Evolutionary conservation across 306 rosid genomes (phyloP).

Genomic region (Medicago ruthenica): DNA sequence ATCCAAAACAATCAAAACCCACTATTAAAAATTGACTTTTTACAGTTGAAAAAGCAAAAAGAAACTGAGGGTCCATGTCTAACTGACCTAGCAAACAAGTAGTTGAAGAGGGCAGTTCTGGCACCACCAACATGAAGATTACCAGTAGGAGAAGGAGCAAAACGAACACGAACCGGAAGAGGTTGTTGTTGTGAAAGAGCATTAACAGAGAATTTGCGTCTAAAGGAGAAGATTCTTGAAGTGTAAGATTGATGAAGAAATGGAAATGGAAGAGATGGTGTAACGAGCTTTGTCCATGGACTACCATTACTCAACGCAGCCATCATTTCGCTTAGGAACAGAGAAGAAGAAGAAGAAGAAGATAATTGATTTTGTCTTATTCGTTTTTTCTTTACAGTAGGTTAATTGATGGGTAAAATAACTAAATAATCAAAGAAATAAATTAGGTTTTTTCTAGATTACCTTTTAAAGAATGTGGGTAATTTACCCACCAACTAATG

Average conservation of each 20-base stretch:
- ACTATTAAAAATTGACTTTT: constrained; percentile 10
- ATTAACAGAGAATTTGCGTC: constrained; percentile 63
- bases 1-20: not conserved
- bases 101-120: constrained; percentile 87
- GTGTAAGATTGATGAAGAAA: constrained; percentile 52
- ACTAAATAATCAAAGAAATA: not conserved
- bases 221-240: constrained; percentile 30
- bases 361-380: not conserved
- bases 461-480: too few relatives aligned
- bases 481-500: too few relatives aligned
- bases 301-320: constrained; percentile 52
- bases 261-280: constrained; percentile 36
- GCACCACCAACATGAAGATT: constrained; percentile 99
- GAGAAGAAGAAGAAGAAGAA: not conserved
- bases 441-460: too few relatives aligned
- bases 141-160: constrained; percentile 97
- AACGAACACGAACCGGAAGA: constrained; percentile 80
- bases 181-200: constrained; percentile 50
- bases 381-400: not conserved
- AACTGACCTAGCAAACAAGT: constrained; percentile 70
- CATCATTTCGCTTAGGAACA: constrained; percentile 29
- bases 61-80: not conserved
- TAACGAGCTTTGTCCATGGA: constrained; percentile 58
- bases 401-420: not conserved
- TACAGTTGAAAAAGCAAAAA: not conserved